These are phyloP conservation scores for Ascochyta lentis DNA, from an alignment of 2,329 filamentous ascomycete genomes.

Conservation along the genomic window DNA sequence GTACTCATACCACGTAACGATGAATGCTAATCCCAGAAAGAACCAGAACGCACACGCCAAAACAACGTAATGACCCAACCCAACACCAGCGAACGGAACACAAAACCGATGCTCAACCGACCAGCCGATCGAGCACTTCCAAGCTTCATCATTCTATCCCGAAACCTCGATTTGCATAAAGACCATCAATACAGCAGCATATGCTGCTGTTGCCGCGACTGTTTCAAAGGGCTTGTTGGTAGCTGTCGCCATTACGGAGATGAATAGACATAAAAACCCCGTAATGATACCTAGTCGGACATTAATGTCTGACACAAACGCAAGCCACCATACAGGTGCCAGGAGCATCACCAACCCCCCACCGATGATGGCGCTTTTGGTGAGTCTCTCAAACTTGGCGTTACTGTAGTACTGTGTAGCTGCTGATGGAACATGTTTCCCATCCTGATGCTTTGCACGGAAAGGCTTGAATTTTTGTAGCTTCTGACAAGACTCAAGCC, in stretches of 20 bases:
- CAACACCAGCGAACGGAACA: background rate
- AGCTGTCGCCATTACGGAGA: constrained; percentile 18
- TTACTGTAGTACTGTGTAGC: constrained; percentile 23
- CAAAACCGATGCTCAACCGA: background rate
- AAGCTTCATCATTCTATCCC: background rate
- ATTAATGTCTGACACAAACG: constrained; percentile 8
- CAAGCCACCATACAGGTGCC: constrained; percentile 33
- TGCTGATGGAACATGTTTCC: constrained; percentile 3
- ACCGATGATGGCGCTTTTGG: constrained; percentile 20
- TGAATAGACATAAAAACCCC: constrained; percentile 28
- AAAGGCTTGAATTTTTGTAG: constrained; percentile 19
- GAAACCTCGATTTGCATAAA: constrained; percentile 12
- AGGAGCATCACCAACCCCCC: constrained; percentile 29
- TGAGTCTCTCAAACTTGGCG: constrained; percentile 19
- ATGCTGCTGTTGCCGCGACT: constrained; percentile 33
- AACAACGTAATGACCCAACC: too few species aligned
- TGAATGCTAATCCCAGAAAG: background rate
- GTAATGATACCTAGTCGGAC: constrained; percentile 30
- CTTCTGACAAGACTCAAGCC: constrained; percentile 13
- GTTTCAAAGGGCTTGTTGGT: constrained; percentile 29
- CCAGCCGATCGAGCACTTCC: background rate
- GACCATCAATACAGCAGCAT: constrained; percentile 14
- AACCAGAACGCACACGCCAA: background rate
- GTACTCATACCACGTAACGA: background rate
- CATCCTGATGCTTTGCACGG: constrained; percentile 8